These are phyloP conservation scores for Shiraia sp. DNA, from an alignment of 2,329 filamentous ascomycete genomes.

Conservation along the genomic window DNA sequence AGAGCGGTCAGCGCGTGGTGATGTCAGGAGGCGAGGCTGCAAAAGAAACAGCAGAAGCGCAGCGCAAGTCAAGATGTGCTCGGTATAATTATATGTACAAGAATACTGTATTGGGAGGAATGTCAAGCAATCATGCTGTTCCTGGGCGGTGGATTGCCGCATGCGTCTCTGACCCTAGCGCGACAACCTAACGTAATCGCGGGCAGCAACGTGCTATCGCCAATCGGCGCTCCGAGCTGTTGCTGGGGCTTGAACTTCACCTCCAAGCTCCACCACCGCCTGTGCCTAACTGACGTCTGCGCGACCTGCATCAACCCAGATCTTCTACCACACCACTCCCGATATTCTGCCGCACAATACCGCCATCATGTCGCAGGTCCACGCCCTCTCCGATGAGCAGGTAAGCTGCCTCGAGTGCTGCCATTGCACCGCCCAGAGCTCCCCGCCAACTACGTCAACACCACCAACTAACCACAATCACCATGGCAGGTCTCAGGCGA, in stretches of 20 bases:
- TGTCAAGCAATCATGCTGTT: no score
- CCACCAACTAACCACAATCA: slow-evolving; percentile 31
- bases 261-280: slow-evolving; percentile 28
- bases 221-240: slow-evolving; percentile 28
- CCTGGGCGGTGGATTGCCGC: background rate
- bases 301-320: slow-evolving; percentile 5
- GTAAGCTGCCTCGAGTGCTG: slow-evolving; percentile 54
- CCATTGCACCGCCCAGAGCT: slow-evolving; percentile 15
- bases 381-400: slow-evolving; percentile 98
- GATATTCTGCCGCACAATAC: slow-evolving; percentile 7
- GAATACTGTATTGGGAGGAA: no score
- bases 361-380: slow-evolving; percentile 81
- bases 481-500: slow-evolving; percentile 82
- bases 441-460: slow-evolving; percentile 32
- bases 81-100: no score
- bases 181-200: slow-evolving; percentile 10
- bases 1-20: slow-evolving; percentile 36
- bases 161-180: slow-evolving; percentile 3
- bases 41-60: slow-evolving; percentile 2
- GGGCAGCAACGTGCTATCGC: slow-evolving; percentile 14
- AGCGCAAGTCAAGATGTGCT: background rate
- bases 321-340: slow-evolving; percentile 7
- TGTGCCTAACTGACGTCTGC: slow-evolving; percentile 8
- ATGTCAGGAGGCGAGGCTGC: slow-evolving; percentile 18
- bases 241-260: slow-evolving; percentile 22